Evolutionary conservation across 1,139 yeast species (phyloP).

Genomic region (Meyerozyma guilliermondii): DNA sequence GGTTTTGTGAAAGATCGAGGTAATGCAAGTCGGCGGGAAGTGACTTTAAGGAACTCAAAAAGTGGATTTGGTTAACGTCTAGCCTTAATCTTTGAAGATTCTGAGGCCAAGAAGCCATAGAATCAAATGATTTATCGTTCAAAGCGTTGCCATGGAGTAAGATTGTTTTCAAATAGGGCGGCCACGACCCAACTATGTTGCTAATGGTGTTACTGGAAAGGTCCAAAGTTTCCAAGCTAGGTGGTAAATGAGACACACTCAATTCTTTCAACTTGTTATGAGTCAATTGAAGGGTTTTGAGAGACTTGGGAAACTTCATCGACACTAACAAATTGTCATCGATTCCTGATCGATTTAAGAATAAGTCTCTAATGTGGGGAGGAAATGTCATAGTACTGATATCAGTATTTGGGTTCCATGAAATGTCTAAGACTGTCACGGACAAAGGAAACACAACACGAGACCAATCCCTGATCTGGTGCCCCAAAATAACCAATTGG

Average conservation of each 20-base stretch:
- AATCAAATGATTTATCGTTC: neutral
- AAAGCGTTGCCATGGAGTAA: neutral
- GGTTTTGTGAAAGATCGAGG: conserved; percentile 9
- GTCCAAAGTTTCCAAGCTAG: conserved; percentile 16
- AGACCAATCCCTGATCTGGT: conserved; percentile 27
- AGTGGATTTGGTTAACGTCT: neutral
- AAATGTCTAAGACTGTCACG: conserved; percentile 27
- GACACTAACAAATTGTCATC: conserved; percentile 9
- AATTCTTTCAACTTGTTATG: conserved; percentile 21
- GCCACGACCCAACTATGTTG: neutral
- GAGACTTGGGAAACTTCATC: conserved; percentile 16
- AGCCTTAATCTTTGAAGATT: neutral
- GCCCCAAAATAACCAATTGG: conserved; percentile 29
- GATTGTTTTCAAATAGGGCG: neutral
- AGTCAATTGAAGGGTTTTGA: conserved; percentile 31
- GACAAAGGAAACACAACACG: conserved; percentile 15
- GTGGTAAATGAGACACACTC: conserved; percentile 22
- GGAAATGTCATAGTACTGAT: conserved; percentile 24
- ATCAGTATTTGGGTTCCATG: conserved; percentile 25
- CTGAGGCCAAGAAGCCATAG: neutral
- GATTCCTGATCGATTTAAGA: conserved; percentile 26
- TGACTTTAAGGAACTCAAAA: neutral
- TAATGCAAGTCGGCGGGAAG: conserved; percentile 3
- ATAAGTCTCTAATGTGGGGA: conserved; percentile 17
- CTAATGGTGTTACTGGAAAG: conserved; percentile 10